phyloP scores from a whole-genome alignment of 148 eudicot genomes.

The Talinum fruticosum region DNA sequence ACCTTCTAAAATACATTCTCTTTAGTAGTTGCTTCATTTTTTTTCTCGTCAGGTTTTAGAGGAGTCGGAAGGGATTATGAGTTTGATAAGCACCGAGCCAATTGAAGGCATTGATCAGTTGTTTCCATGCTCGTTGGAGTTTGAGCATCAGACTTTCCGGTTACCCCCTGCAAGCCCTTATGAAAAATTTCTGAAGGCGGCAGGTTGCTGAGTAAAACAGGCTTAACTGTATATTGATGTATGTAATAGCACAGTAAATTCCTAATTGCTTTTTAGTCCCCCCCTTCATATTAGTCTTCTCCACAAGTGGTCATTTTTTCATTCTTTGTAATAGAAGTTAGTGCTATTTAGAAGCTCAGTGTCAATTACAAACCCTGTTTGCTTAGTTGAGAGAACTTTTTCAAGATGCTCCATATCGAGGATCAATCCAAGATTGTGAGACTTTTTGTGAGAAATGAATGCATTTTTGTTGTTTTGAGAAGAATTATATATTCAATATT shows the following conservation, averaged over 20 bases:
- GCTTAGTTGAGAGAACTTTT: slow-evolving; percentile 3
- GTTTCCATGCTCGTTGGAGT: slow-evolving; percentile 49
- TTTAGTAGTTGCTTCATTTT: slow-evolving; percentile 8
- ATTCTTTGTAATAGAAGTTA: slow-evolving; percentile 31
- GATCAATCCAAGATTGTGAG: too few relatives aligned
- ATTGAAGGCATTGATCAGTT: slow-evolving; percentile 34
- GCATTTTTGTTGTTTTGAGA: neutral
- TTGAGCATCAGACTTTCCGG: slow-evolving; percentile 57
- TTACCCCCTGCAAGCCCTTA: slow-evolving; percentile 91
- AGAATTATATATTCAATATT: too few relatives aligned
- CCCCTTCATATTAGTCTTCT: neutral
- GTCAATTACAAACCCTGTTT: neutral
- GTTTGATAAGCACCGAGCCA: slow-evolving; percentile 31
- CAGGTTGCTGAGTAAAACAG: slow-evolving; percentile 59
- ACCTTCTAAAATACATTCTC: neutral
- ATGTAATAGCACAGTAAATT: slow-evolving; percentile 22
- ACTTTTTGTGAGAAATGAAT: neutral
- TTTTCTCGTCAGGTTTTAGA: slow-evolving; percentile 31
- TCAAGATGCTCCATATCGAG: neutral
- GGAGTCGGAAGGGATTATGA: slow-evolving; percentile 31
- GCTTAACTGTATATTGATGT: slow-evolving; percentile 24
- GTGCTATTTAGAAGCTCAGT: slow-evolving; percentile 5
- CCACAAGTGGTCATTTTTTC: slow-evolving; percentile 26
- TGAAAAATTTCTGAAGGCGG: slow-evolving; percentile 82
- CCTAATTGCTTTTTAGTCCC: neutral